A percentile compares a stretch with the other conserved stretches of the same genome.
phyloP scores from a whole-genome alignment of 2,329 filamentous ascomycete genomes.

The Fusarium secorum region DNA sequence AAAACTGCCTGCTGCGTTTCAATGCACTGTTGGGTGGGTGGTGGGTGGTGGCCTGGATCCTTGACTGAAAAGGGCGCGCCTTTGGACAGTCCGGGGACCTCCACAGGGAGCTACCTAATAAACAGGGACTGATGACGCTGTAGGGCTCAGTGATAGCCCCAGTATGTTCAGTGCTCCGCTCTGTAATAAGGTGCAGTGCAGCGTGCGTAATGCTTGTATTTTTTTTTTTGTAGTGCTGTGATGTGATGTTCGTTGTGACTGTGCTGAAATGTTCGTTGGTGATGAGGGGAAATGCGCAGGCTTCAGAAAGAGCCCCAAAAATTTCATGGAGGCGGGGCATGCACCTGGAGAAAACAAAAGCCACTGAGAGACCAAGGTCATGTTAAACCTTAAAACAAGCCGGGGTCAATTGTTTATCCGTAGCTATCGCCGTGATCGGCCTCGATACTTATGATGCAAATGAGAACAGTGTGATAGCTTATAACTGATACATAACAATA shows the following conservation, averaged over 20 bases:
- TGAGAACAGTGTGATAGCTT: not conserved
- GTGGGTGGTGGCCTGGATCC: not conserved
- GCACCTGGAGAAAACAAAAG: not conserved
- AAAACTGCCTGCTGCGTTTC: not conserved
- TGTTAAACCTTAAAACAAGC: not conserved
- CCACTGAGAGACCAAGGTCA: not conserved
- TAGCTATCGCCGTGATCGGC: conserved; percentile 25
- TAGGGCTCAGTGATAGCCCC: conserved; percentile 5
- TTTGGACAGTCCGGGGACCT: not conserved
- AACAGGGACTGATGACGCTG: not conserved
- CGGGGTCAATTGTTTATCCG: conserved; percentile 32
- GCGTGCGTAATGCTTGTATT: not conserved
- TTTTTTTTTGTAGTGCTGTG: conserved; percentile 27
- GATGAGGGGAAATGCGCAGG: conserved; percentile 49
- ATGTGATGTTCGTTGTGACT: conserved; percentile 41
- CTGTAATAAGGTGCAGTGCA: conserved; percentile 6
- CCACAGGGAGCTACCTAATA: not conserved
- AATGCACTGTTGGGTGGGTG: not conserved
- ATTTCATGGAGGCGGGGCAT: conserved; percentile 8
- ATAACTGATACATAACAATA: not conserved
- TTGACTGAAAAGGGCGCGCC: conserved; percentile 1
- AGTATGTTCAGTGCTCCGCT: conserved; percentile 23
- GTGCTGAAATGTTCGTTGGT: conserved; percentile 56
- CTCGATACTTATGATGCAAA: not conserved
- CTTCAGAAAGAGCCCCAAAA: conserved; percentile 14